Percentiles rank a stretch among this genome's conserved stretches.
Evolutionary conservation across 108 stramenopile genomes (phyloP).

Genomic region (Cylindrotheca fusiformis): DNA sequence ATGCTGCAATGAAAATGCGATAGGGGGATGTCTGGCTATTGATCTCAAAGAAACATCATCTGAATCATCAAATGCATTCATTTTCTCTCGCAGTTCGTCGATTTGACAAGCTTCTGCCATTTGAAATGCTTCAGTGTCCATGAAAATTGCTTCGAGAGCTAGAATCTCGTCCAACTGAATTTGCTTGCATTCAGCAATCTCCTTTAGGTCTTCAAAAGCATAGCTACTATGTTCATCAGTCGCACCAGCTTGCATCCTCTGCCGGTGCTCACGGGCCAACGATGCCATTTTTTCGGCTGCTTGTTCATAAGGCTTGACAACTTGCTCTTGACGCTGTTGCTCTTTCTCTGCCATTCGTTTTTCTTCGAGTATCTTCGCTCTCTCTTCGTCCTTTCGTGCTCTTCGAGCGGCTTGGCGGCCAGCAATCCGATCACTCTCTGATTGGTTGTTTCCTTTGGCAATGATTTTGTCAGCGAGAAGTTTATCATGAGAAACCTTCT

Average conservation of each 20-base stretch:
- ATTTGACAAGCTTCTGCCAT: slow-evolving; percentile 15
- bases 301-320: slow-evolving; percentile 27
- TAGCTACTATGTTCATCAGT: not conserved
- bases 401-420: slow-evolving; percentile 27
- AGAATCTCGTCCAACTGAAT: slow-evolving; percentile 39
- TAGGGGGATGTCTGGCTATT: slow-evolving; percentile 29
- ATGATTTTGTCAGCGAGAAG: slow-evolving; percentile 34
- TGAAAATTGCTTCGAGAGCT: slow-evolving; percentile 43
- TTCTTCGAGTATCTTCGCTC: slow-evolving; percentile 14
- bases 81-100: slow-evolving; percentile 14
- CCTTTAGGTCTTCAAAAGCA: slow-evolving; percentile 1
- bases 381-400: slow-evolving; percentile 19
- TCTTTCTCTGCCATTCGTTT: slow-evolving; percentile 36
- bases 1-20: slow-evolving; percentile 13
- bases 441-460: slow-evolving; percentile 11
- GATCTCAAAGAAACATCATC: not conserved
- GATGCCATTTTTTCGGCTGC: slow-evolving; percentile 10
- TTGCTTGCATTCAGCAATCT: slow-evolving; percentile 39
- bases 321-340: slow-evolving; percentile 15
- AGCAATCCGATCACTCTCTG: slow-evolving; percentile 6
- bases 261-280: slow-evolving; percentile 8
- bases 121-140: slow-evolving; percentile 19
- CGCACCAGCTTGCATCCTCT: not conserved
- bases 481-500: slow-evolving; percentile 25
- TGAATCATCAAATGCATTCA: slow-evolving; percentile 9